Percentiles rank a stretch among this genome's conserved stretches.
These are phyloP conservation scores for Irpex sp. DNA, from an alignment of 1,284 basidiomycete species.

Conservation along the genomic window DNA sequence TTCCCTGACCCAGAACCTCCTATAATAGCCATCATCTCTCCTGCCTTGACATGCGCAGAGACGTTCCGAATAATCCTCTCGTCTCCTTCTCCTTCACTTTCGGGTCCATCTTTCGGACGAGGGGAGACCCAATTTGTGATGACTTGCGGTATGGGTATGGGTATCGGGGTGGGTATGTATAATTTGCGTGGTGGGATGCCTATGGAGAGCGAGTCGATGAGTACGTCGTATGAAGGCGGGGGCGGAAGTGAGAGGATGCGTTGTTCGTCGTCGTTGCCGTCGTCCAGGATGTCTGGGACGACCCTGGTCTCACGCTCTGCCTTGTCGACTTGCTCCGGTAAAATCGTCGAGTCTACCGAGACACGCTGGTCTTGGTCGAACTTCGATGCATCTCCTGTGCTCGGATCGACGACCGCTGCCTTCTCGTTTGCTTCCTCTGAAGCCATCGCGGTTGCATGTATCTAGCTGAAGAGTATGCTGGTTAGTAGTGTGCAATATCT, in stretches of 20 bases:
- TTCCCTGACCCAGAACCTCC: slow-evolving; percentile 11
- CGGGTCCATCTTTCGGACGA: neutral
- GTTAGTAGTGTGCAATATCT: too few species aligned
- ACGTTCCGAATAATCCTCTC: slow-evolving; percentile 10
- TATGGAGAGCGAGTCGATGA: slow-evolving; percentile 8
- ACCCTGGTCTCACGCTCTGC: too few species aligned
- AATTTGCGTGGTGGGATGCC: slow-evolving; percentile 6
- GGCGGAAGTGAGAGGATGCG: slow-evolving; percentile 8
- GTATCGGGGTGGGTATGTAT: slow-evolving; percentile 11
- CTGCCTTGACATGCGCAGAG: slow-evolving; percentile 2
- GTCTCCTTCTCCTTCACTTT: neutral
- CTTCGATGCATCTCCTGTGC: too few species aligned
- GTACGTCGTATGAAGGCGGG: slow-evolving; percentile 11
- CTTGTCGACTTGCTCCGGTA: too few species aligned
- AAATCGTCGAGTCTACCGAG: too few species aligned
- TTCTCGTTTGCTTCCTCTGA: too few species aligned
- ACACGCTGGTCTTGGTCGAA: too few species aligned
- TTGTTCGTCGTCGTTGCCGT: neutral
- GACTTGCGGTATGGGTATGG: slow-evolving; percentile 7
- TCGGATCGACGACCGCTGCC: too few species aligned
- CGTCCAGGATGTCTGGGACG: neutral
- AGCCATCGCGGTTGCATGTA: too few species aligned
- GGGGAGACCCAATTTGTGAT: slow-evolving; percentile 2
- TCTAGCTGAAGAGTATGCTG: too few species aligned
- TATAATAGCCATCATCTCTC: slow-evolving; percentile 12